These are phyloP conservation scores for Hansenula lynferdii DNA, from an alignment of 1,139 yeast species.

Conservation along the genomic window DNA sequence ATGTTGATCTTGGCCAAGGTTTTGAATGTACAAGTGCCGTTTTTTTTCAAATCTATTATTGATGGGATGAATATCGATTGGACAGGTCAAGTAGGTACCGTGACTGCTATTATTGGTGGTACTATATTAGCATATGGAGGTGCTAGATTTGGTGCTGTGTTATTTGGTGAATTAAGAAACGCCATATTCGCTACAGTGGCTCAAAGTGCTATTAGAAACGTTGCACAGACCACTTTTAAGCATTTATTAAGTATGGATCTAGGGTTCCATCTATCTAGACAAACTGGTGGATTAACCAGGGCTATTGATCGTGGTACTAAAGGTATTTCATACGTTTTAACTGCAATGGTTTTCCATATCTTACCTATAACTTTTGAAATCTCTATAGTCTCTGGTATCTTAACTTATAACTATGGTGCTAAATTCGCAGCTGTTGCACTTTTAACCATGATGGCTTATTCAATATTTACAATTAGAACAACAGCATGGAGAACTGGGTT, in stretches of 20 bases:
- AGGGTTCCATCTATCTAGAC: conserved; percentile 84
- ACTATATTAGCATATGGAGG: conserved; percentile 87
- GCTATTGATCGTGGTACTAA: conserved; percentile 98
- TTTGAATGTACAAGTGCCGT: conserved; percentile 93
- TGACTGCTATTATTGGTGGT: conserved; percentile 57
- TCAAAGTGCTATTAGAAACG: conserved; percentile 88
- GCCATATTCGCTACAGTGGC: conserved; percentile 96
- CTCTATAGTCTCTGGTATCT: conserved; percentile 85
- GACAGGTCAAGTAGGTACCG: conserved; percentile 57
- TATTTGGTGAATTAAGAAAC: conserved; percentile 90
- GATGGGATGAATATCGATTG: conserved; percentile 94
- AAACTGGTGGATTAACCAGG: conserved; percentile 93
- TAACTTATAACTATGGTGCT: conserved; percentile 87
- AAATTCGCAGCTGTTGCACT: conserved; percentile 88
- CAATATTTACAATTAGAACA: conserved; percentile 82
- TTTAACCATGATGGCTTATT: conserved; percentile 81
- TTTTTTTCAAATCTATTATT: conserved; percentile 81
- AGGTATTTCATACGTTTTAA: conserved; percentile 88
- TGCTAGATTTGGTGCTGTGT: conserved; percentile 89
- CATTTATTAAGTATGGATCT: conserved; percentile 83
- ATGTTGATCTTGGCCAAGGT: conserved; percentile 76
- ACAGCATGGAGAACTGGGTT: conserved; percentile 97
- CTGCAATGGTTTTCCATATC: conserved; percentile 96
- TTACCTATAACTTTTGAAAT: conserved; percentile 92
- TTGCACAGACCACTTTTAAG: conserved; percentile 81